These are phyloP conservation scores for Schizosaccharomyces japonicus DNA, from an alignment of 805 yeast genomes.

Conservation along the genomic window DNA sequence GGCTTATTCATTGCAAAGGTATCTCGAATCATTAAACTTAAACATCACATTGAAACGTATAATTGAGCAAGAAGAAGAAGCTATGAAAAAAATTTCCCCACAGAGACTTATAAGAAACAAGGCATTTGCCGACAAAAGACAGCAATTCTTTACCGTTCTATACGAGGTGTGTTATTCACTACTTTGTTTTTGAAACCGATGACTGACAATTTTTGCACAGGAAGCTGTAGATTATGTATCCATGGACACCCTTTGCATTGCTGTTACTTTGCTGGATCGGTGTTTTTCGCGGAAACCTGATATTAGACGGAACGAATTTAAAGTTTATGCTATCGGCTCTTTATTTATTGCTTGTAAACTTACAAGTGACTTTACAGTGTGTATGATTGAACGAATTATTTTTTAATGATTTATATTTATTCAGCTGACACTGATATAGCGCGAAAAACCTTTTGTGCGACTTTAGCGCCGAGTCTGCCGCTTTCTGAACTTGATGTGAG, in stretches of 20 bases:
- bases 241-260: slow-evolving; percentile 1
- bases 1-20: neutral
- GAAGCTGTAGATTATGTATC: neutral
- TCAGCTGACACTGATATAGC: neutral
- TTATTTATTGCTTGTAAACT: neutral
- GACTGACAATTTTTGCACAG: neutral
- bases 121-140: neutral
- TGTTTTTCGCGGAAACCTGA: neutral
- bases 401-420: neutral
- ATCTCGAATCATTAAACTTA: neutral
- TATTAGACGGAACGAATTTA: neutral
- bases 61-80: neutral
- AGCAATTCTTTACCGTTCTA: neutral
- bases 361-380: neutral
- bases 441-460: neutral
- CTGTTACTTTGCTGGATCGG: neutral
- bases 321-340: neutral
- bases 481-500: neutral
- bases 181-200: neutral
- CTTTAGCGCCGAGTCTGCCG: neutral
- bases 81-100: neutral
- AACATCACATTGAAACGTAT: neutral
- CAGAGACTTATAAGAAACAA: neutral
- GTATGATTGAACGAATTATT: neutral
- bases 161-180: neutral